Evolutionary conservation across 208 protist genomes (phyloP), one percentile per base, ranked within the genome.

Genomic region (Leishmania amazonensis): DNA sequence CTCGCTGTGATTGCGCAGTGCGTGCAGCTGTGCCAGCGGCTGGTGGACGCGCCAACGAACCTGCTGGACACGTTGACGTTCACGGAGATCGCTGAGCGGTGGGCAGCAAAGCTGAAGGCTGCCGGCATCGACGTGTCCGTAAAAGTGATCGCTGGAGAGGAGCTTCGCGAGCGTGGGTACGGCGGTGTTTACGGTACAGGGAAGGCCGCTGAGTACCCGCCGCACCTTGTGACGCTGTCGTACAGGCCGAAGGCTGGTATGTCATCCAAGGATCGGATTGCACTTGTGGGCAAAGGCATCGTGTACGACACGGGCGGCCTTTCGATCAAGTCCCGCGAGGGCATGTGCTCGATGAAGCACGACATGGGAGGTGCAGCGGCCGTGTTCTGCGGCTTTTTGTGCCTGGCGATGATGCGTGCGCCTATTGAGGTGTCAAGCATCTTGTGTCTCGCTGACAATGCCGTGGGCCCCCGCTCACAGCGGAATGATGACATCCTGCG

Each of bases 281-380:
- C 92, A 6, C 91, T 96, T 74, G 95, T 98, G 38, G 96, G 96
- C 40, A 98, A 98, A 71, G 97, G 96, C 70, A 97, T 98, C 83
- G 93, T 96, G 60, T 98, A 98, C 85, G 97, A 98, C 87, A 96
- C 91, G 6, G 97, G 97, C 42, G 97, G 97, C 80, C 89, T 98
- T 40, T 76, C 88, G 38, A 90, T 98, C 76, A 98, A 98, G 83
- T 75, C 90, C 13, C 51, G 84, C 6, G 80, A 85, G 13, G 84
- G 87, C 71, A 98, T 98, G 97, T 92, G 87, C 76, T 77, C 81
- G 28, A 98, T 98, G 97, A 98, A 98, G 85, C 89, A 90, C 64
- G 97, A 98, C 78, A 98, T 98, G 95, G 97, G 94, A 47, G 97
- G 97, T 31, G 89, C 97, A 31, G 95, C 94, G 1, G 93, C 91